Base-by-base conservation (phyloP, 495 filamentous ascomycete genomes). In the Cercophora samala region DNA sequence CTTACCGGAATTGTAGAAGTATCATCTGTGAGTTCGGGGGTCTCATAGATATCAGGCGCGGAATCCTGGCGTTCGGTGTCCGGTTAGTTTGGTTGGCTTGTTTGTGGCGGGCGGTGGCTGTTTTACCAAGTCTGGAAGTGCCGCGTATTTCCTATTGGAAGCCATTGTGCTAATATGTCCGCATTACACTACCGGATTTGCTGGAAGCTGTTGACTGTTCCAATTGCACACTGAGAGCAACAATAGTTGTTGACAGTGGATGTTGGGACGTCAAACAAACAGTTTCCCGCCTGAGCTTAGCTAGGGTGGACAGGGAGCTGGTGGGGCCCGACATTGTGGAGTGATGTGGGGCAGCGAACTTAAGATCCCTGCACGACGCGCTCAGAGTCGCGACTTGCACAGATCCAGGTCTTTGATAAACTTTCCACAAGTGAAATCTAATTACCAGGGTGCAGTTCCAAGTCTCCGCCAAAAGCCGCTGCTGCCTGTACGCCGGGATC, bases 1-100 rank as follows among this genome's bases (percentile, higher is more conserved):
- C 80, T 68, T 74, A 96, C 91, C 32, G 86, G 91, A 65, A 92
- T 75, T 51, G 93, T 97, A 26, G 92, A 96, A 62, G 84, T 89
- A 74, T 95, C 93, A 72, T 97, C 92, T 24, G 87, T 92, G 69
- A 97, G 81, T 66, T 95, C 92, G 72, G 93, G 93, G 58, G 93
- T 97, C 80, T 97, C 93, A 80, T 97, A 97, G 72, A 96, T 90
- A 74, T 97, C 93, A 76, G 93, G 93, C 24, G 93, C 91, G 24
- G 87, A 88, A 75, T 97, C 93, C 92, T 95, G 67, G 51, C 11
- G 11, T 37, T 8, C 15, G 60, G 46, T 58, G 21, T 5, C 29
- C 54, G n/a, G 71, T 73, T 64, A 70, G 13, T 3, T 46, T 46
- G 1, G 37, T 8, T 13, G 37, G 37, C 37, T 17, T 46, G 37